Evolutionary conservation across 2,329 filamentous ascomycete genomes (phyloP).

Genomic region (Penicillium sumatraense): DNA sequence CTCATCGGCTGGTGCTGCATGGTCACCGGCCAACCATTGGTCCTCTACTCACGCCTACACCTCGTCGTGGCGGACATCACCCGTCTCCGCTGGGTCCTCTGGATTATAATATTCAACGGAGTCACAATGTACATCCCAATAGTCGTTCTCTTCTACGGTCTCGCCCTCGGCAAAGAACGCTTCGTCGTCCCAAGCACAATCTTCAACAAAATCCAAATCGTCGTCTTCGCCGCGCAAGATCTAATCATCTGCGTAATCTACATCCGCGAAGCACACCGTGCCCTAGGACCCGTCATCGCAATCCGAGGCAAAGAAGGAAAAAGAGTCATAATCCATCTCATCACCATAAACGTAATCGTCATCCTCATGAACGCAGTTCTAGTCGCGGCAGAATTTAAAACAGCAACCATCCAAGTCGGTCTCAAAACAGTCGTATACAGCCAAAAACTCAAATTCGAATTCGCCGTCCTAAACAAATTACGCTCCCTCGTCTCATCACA

Average conservation of each 20-base stretch:
- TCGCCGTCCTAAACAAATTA: constrained; percentile 27
- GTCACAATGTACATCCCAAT: constrained; percentile 46
- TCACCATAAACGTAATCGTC: constrained; percentile 49
- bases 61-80: constrained; percentile 41
- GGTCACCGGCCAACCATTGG: constrained; percentile 49
- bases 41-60: constrained; percentile 51
- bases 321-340: constrained; percentile 48
- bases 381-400: constrained; percentile 38
- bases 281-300: constrained; percentile 44
- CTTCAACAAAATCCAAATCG: constrained; percentile 56
- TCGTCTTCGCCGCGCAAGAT: constrained; percentile 57
- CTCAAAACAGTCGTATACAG: constrained; percentile 47
- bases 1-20: constrained; percentile 46
- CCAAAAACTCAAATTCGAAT: constrained; percentile 52
- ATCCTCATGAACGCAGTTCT: constrained; percentile 44
- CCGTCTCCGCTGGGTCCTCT: constrained; percentile 39
- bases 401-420: constrained; percentile 41
- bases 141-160: constrained; percentile 40
- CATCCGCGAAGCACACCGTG: constrained; percentile 52
- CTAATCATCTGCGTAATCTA: constrained; percentile 56
- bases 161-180: constrained; percentile 21
- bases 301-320: constrained; percentile 42
- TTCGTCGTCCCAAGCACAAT: constrained; percentile 19
- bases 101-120: constrained; percentile 48
- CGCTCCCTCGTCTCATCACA: not conserved